Evolutionary conservation across 176 grass and related monocot genomes (phyloP).

Genomic region (Musa schizocarpa): DNA sequence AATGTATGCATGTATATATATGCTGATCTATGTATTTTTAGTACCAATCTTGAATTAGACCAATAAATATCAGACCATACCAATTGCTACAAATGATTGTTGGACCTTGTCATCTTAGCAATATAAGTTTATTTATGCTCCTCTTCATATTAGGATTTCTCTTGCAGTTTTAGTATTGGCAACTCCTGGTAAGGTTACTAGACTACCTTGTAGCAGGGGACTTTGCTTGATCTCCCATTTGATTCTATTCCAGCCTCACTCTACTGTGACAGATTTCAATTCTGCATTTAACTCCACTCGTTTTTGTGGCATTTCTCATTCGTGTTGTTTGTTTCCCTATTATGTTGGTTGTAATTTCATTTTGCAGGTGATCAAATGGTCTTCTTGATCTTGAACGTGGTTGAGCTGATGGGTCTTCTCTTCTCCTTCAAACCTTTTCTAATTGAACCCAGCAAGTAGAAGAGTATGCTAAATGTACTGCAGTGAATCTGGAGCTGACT

Average conservation of each 20-base stretch:
- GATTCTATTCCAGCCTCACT: background rate
- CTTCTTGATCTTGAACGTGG: slow-evolving; percentile 50
- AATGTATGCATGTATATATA: too few relatives aligned
- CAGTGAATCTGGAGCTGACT: background rate
- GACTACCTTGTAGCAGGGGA: too few relatives aligned
- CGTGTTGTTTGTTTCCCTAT: background rate
- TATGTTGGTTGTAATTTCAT: background rate
- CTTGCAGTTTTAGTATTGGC: too few relatives aligned
- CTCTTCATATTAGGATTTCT: too few relatives aligned
- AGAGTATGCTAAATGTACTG: background rate
- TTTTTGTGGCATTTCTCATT: background rate
- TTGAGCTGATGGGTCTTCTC: slow-evolving; percentile 41
- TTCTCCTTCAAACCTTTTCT: slow-evolving; percentile 73
- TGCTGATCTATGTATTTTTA: too few relatives aligned
- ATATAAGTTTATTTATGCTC: too few relatives aligned
- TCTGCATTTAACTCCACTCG: background rate
- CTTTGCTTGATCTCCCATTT: too few relatives aligned
- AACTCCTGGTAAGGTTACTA: too few relatives aligned
- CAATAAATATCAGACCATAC: too few relatives aligned
- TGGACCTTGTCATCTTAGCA: too few relatives aligned
- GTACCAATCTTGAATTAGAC: too few relatives aligned
- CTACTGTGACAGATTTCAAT: background rate
- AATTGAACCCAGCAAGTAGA: slow-evolving; percentile 14
- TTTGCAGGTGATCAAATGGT: slow-evolving; percentile 70
- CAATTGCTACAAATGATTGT: too few relatives aligned